Evolutionary conservation across 179 eudicot genomes (phyloP), one percentile per base, ranked within the genome.

Genomic region (Pouteria campechiana): DNA sequence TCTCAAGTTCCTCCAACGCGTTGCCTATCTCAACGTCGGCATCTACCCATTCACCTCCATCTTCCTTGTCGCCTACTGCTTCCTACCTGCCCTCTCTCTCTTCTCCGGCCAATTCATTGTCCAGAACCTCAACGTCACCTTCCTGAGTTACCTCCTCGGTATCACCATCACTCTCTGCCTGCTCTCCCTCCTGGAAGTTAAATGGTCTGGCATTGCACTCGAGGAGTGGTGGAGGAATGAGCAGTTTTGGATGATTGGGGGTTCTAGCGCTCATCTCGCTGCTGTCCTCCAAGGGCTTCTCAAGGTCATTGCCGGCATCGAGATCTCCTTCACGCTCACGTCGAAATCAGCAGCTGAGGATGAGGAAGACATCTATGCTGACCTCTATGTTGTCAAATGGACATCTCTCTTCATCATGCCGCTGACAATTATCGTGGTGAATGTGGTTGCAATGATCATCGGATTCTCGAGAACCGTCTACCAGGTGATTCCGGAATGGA

Each of bases 171-270:
- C 61, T 5, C 81, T 83, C 46, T 36, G 39, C 12, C 69, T 75
- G 0, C 68, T 83, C 11, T 64, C 93, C 7, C 87, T 75, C 11
- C 73, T 83, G 2, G 93, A 83, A 61, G 87, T 83, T 3, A 83
- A 65, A 49, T 83, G 93, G 93, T 79, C 93, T 0, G 93, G 87
- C 3, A 68, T 83, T 13, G 81, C 58, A 19, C 76, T 83, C 0
- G 93, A 83, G 52, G 93, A 83, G 33, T 83, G 78, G 76, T 83
- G 93, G 93, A 55, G 87, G 1, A 82, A 82, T 29, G 93, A 82
- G 64, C 87, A 78, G 52, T 82, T 82, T 48, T 83, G 93, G 87
- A 74, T 57, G 14, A 75, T 83, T 7, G 87, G 93, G 23, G 93
- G 93, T 9, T 61, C 72, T 0, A 79, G 87, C 46, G 87, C 93